Percentiles rank a stretch among this genome's conserved stretches.
phyloP scores from a whole-genome alignment of 2,329 filamentous ascomycete genomes.

The Colletotrichum cuscutae region DNA sequence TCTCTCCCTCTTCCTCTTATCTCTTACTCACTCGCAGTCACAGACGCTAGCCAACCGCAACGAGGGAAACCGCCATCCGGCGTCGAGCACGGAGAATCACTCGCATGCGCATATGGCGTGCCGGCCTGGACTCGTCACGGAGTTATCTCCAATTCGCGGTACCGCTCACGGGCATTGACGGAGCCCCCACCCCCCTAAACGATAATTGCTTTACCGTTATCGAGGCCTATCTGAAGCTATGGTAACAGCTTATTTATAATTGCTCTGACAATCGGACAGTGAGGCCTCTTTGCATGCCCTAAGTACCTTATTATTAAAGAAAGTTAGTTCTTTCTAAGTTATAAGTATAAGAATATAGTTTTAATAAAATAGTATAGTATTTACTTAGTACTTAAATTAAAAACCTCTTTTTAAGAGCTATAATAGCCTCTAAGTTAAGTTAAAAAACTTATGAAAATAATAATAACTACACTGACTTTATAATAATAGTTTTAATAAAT shows the following conservation, averaged over 20 bases:
- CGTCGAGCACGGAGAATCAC: not conserved
- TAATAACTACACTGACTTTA: too few relatives aligned
- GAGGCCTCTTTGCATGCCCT: not conserved
- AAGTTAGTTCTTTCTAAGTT: too few relatives aligned
- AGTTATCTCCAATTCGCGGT: not conserved
- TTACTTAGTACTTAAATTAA: too few relatives aligned
- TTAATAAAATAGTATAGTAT: too few relatives aligned
- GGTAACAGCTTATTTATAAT: constrained; percentile 27
- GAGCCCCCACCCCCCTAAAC: not conserved
- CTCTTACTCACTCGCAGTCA: not conserved
- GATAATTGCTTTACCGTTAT: not conserved
- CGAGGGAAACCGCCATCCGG: not conserved
- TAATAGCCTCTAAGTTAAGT: too few relatives aligned
- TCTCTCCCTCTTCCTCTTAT: not conserved
- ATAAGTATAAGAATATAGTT: too few relatives aligned
- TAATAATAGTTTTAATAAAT: too few relatives aligned
- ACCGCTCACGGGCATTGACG: not conserved
- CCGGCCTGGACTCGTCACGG: not conserved
- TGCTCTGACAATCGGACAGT: not conserved
- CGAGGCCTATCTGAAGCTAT: constrained; percentile 20
- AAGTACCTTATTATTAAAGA: too few relatives aligned
- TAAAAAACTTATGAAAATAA: too few relatives aligned
- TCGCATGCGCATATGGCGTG: not conserved
- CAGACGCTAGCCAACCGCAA: not conserved
- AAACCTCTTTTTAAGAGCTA: too few relatives aligned